A percentile compares a stretch with the other conserved stretches of the same genome.
phyloP scores from a whole-genome alignment of 2,329 filamentous ascomycete species.

The Aspergillus sp. region DNA sequence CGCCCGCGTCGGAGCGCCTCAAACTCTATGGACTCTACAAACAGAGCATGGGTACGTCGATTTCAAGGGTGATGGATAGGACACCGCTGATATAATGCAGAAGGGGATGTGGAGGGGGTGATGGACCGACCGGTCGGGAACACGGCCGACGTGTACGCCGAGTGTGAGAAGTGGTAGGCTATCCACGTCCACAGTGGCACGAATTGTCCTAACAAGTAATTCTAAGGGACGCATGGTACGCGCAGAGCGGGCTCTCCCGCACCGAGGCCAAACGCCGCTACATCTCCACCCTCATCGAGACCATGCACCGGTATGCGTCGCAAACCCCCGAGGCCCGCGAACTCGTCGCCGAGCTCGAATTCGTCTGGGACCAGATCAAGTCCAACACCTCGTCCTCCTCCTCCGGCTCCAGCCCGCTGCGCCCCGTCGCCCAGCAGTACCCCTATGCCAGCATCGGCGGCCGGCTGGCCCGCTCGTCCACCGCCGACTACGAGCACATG shows the following conservation, averaged over 20 bases:
- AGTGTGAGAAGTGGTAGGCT: constrained; percentile 65
- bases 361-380: constrained; percentile 98
- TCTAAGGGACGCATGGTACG: constrained; percentile 84
- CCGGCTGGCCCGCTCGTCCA: constrained; percentile 32
- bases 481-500: constrained; percentile 39
- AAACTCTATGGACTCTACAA: constrained; percentile 98
- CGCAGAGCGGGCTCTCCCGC: constrained; percentile 75
- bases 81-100: constrained; percentile 38
- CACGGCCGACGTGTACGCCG: constrained; percentile 51
- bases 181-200: too few species aligned
- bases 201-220: neutral
- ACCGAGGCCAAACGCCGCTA: constrained; percentile 95
- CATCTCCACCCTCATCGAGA: constrained; percentile 90
- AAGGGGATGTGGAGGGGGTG: constrained; percentile 91
- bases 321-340: constrained; percentile 78
- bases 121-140: constrained; percentile 74
- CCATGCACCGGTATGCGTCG: constrained; percentile 92
- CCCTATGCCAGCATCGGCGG: constrained; percentile 37
- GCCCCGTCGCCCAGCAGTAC: constrained; percentile 22
- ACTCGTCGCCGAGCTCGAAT: constrained; percentile 91
- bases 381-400: constrained; percentile 63
- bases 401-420: constrained; percentile 22
- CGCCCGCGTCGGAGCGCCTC: constrained; percentile 79
- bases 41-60: constrained; percentile 77
- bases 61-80: neutral